Base-by-base conservation (phyloP, 805 yeast species). In the Groenewaldozyma salmanticensis region DNA sequence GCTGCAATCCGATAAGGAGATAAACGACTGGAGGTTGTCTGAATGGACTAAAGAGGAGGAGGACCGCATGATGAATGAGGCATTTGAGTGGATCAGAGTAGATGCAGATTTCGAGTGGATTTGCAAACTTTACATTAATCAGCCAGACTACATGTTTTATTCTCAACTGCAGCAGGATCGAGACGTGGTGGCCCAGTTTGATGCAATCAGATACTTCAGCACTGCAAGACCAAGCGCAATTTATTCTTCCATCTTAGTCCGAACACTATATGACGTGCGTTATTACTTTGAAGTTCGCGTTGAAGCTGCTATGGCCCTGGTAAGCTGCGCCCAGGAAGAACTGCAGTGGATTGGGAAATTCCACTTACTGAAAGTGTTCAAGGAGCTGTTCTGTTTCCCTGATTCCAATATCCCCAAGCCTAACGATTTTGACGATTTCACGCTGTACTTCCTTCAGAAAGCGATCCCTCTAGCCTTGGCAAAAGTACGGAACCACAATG, bases 81-180 rank as follows among this genome's bases (percentile, higher is more conserved):
- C 96, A 0, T 92, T 87, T 61, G 98, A 92, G 54, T 92, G 99
- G 99, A 71, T 92, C 31, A 70, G 99, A 52, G 84, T 90, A n/a
- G 99, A 92, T 62, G 88, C 96, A 0, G 99, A 92, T 59, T 83
- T 81, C 53, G 98, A 92, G 59, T 92, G 99, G 99, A 81, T 92
- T 38, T 85, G 94, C 45, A 75, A 74, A 49, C 67, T 85, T 18
- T 71, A 77, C 44, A 75, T 92, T 27, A 84, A 79, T 51, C 96
- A 88, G 60, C 94, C 95, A 0, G 96, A 87, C 52, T 82, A 86
- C 55, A 92, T 92, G 96, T 92, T 74, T 57, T 83, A 86, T 1
- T 84, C 97, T 0, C 98, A 92, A 55, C 64, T 92, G 22, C 92
- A 84, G 51, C 94, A 87, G 56, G 99, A 92, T 61, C 66, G 96